Base-by-base conservation (phyloP, 345 rosid genomes). In the Aegle marmelos region DNA sequence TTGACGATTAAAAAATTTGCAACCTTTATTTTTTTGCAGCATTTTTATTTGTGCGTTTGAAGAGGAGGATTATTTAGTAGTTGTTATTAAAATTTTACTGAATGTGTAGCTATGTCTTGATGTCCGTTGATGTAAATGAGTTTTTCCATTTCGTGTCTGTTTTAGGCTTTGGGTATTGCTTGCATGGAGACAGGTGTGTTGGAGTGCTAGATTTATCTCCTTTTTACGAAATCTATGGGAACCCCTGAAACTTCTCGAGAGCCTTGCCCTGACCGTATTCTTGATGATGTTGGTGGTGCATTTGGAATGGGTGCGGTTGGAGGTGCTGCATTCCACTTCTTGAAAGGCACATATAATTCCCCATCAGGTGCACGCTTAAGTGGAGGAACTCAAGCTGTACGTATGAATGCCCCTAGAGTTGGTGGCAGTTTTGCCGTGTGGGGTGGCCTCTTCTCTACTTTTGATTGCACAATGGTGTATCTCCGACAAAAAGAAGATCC, bases 391-490 rank as follows among this genome's bases (percentile, higher is more conserved):
- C 94, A 88, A 83, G 94, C 94, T 1, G 90, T 86, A 45, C 83
- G 82, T n/a, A 90, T 92, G 93, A 88, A 90, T 78, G 97, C 92
- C 37, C 92, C 97, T 31, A 94, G 94, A 50, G 85, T 92, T 3
- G 94, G 94, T 3, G 97, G 97, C 24, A 88, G 88, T 60, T 92
- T 89, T 68, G 93, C 94, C 9, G 93, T 81, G 25, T 88, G 87
- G 83, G 91, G 93, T 2, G 94, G 93, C 16, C 81, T 92, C 31
- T 89, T 86, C 82, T 90, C 92, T 7, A 74, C 90, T 16, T 88
- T 92, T 68, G 90, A 92, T 72, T 85, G 82, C 82, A 73, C 91
- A 3, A 83, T 88, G 89, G 92, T 91, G 33, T 83, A 85, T 68
- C 58, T 88, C 16, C 85, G 94, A 67, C 91, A 92, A 82, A 92